Evolutionary conservation across 257 asterid species (phyloP).

Genomic region (Gentiana straminea): DNA sequence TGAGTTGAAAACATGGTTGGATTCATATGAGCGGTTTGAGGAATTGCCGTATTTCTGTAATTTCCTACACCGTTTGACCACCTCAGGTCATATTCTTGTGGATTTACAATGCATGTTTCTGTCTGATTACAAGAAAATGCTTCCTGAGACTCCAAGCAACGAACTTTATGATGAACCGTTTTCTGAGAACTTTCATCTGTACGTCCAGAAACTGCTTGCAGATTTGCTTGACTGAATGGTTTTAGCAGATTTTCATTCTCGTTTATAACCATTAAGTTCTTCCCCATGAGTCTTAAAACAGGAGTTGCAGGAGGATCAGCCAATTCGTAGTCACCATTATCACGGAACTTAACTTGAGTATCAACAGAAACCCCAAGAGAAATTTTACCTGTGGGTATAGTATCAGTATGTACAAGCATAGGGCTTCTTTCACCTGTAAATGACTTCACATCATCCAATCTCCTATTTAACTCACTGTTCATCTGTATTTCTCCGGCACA

Average conservation of each 20-base stretch:
- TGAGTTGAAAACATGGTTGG: constrained; percentile 22
- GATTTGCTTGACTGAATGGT: constrained; percentile 21
- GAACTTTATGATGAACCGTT: constrained; percentile 16
- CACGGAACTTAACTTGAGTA: constrained; percentile 30
- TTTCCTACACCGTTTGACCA: constrained; percentile 24
- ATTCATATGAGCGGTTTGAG: constrained; percentile 5
- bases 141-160: constrained; percentile 16
- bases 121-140: constrained; percentile 13
- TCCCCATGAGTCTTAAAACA: constrained; percentile 86
- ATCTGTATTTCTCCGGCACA: constrained; percentile 27
- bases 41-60: constrained; percentile 15
- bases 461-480: constrained; percentile 15
- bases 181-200: constrained; percentile 17
- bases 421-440: constrained; percentile 16
- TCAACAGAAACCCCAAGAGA: constrained; percentile 20
- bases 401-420: constrained; percentile 13
- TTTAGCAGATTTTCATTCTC: constrained; percentile 39
- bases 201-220: constrained; percentile 7
- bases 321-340: constrained; percentile 25
- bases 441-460: constrained; percentile 16
- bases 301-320: constrained; percentile 42
- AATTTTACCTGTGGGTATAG: constrained; percentile 14
- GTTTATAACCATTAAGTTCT: constrained; percentile 71
- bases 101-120: constrained; percentile 9
- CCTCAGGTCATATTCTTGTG: constrained; percentile 27